Conservation (phyloP, 2,329 filamentous ascomycete genomes). For the Claviceps sp. region DNA sequence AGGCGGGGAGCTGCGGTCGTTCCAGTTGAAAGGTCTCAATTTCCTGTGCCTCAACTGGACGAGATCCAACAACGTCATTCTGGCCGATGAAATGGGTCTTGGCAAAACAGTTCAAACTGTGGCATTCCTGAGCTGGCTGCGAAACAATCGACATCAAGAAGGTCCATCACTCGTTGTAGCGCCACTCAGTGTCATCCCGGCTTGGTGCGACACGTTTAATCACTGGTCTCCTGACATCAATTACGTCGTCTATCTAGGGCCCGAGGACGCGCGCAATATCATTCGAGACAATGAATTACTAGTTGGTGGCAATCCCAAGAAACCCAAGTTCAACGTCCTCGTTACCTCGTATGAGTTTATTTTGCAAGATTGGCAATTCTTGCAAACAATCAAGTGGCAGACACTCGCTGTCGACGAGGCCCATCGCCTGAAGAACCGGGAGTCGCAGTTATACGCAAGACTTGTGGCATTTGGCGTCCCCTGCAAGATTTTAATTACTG, state of each 20-base stretch:
- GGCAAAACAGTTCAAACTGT: conserved; percentile 98
- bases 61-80: conserved; percentile 83
- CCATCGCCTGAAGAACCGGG: conserved; percentile 89
- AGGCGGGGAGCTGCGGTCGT: conserved; percentile 74
- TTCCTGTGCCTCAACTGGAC: conserved; percentile 96
- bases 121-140: conserved; percentile 91
- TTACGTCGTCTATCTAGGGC: conserved; percentile 92
- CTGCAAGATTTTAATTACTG: conserved; percentile 84
- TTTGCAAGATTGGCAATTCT: conserved; percentile 67
- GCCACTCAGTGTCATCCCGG: conserved; percentile 89
- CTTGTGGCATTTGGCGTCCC: conserved; percentile 77
- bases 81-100: conserved; percentile 96
- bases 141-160: conserved; percentile 77
- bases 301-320: conserved; percentile 71
- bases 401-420: conserved; percentile 94
- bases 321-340: conserved; percentile 93
- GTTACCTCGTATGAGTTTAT: conserved; percentile 98
- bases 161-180: conserved; percentile 96
- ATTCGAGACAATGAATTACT: conserved; percentile 87
- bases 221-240: conserved; percentile 92
- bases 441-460: conserved; percentile 82
- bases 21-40: conserved; percentile 88
- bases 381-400: conserved; percentile 92
- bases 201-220: conserved; percentile 97
- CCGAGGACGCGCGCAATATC: conserved; percentile 69